Base-by-base conservation (phyloP, 257 asterid species). In the Ophiorrhiza pumila region DNA sequence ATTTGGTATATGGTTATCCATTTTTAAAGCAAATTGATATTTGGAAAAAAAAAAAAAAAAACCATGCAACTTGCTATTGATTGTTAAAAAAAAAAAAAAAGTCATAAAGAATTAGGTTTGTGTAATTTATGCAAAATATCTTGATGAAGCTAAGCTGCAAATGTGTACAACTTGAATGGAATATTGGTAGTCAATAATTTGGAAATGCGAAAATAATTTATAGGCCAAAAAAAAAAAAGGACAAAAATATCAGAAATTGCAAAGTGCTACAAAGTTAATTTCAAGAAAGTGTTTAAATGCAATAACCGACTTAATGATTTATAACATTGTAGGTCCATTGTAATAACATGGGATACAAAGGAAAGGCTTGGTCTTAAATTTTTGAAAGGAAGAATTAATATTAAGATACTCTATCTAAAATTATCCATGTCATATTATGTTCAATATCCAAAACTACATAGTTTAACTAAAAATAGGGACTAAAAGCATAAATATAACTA, bases 301-400 rank as follows among this genome's bases (percentile, higher is more conserved):
- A 65, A 65, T 74, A 65, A 65, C 78, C 78, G 59, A n/a, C 72
- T 41, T 53, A 65, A 65, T 74, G 47, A 74, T 61, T 61, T 52
- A n/a, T 12, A 1, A n/a, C 65, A n/a, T 15, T 29, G 61, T 71
- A 18, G 76, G 39, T 31, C 76, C 47, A 50, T 23, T 22, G 55
- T 4, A 73, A 42, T 5, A 25, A 53, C 18, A 37, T 63, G 12
- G 42, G 71, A 35, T 65, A 11, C n/a, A 74, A 65, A 61, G 69
- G 42, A 5, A 65, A 65, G 29, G 14, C 27, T 53, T 46, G 14
- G 20, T 59, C 25, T 4, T 53, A 69, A 73, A 76, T 87, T 81
- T 85, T 86, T 71, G 69, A 81, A 83, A 84, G 72, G 82, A 75
- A n/a, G n/a, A n/a, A n/a, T n/a, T n/a, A n/a, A n/a, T n/a, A n/a